phyloP scores from a whole-genome alignment of 768 basidiomycete species.

The Epithele typhae region DNA sequence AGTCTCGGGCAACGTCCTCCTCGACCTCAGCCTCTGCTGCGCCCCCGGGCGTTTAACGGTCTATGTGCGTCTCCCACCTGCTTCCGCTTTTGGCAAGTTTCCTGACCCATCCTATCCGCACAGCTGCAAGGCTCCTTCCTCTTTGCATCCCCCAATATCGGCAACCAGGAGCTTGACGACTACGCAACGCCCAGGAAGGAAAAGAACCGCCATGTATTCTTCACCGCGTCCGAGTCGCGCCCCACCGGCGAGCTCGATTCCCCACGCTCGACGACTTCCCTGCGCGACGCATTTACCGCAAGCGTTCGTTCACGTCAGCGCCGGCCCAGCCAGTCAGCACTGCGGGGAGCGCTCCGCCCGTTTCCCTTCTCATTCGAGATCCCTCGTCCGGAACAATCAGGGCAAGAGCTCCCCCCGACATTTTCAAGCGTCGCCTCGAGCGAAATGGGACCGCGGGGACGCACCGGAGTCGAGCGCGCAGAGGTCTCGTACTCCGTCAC shows the following conservation, averaged over 20 bases:
- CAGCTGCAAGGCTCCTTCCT: conserved; percentile 64
- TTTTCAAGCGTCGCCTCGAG: conserved; percentile 40
- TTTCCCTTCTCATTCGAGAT: conserved; percentile 53
- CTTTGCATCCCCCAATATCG: conserved; percentile 30
- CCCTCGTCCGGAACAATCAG: conserved; percentile 41
- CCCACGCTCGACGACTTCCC: conserved; percentile 19
- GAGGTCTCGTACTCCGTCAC: conserved; percentile 52
- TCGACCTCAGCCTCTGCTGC: conserved; percentile 48
- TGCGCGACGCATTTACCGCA: conserved; percentile 25
- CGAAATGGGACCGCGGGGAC: conserved; percentile 21
- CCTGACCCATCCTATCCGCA: not conserved
- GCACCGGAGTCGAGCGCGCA: conserved; percentile 29
- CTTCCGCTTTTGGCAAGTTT: not conserved
- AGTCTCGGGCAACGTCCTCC: conserved; percentile 53
- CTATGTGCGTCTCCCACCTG: conserved; percentile 36
- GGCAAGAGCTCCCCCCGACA: conserved; percentile 61
- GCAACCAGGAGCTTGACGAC: conserved; percentile 14
- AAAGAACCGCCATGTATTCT: conserved; percentile 27
- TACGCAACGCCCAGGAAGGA: conserved; percentile 8
- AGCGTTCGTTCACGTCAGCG: conserved; percentile 19
- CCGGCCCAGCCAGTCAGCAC: conserved; percentile 16
- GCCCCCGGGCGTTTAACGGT: conserved; percentile 52
- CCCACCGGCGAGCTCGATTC: conserved; percentile 18
- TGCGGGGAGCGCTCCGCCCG: conserved; percentile 18
- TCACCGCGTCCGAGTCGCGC: conserved; percentile 17